Percentiles rank a stretch among this genome's conserved stretches.
Evolutionary conservation across 2,329 filamentous ascomycete genomes (phyloP).

Genomic region (Beauveria caledonica): DNA sequence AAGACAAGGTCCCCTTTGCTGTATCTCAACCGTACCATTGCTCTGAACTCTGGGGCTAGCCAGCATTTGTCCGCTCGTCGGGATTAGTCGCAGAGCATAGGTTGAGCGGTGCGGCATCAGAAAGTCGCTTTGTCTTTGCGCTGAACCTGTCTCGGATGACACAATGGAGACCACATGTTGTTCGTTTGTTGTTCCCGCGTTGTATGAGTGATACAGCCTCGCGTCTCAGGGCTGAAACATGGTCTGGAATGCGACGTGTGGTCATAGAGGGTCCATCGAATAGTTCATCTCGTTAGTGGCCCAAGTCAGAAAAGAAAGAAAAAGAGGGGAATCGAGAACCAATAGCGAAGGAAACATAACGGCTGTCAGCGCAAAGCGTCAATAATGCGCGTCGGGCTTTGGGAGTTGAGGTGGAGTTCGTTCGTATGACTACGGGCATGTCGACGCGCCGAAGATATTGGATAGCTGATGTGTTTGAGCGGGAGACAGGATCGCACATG

Average conservation of each 20-base stretch:
- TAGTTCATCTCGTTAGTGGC: not conserved
- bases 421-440: not conserved
- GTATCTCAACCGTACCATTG: no score
- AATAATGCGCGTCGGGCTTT: not conserved
- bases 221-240: not conserved
- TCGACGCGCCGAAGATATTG: not conserved
- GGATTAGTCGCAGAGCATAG: no score
- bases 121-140: no score
- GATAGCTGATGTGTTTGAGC: not conserved
- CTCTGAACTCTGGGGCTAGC: no score
- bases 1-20: no score
- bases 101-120: no score
- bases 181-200: not conserved
- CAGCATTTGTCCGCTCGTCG: no score
- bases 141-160: not conserved
- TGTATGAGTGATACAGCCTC: not conserved
- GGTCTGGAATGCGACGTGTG: conserved; percentile 6
- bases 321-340: not conserved
- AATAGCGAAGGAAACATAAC: not conserved
- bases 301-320: not conserved
- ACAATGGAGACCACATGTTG: not conserved
- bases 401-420: not conserved
- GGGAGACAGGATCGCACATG: not conserved
- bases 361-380: no score
- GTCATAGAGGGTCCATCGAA: not conserved